phyloP scores from a whole-genome alignment of 345 rosid genomes.

The Mercurialis annua region DNA sequence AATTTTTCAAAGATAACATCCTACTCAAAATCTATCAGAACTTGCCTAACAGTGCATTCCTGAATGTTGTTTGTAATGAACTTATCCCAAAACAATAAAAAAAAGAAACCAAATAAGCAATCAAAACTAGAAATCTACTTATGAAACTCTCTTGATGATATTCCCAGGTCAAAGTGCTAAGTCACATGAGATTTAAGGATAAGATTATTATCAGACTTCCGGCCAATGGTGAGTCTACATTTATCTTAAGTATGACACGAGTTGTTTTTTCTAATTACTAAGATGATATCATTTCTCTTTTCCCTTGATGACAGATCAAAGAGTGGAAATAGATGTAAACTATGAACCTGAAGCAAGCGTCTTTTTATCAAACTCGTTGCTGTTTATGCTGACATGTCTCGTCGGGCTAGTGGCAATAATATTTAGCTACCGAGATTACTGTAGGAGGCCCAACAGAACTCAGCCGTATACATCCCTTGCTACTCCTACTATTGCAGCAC shows the following conservation, averaged over 20 bases:
- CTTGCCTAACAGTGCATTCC: background rate
- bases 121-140: background rate
- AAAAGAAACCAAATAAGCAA: no score
- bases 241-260: conserved; percentile 2
- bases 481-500: conserved; percentile 32
- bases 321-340: conserved; percentile 52
- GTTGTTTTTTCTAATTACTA: background rate
- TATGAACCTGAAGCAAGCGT: conserved; percentile 38
- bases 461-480: conserved; percentile 27
- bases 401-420: background rate
- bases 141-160: conserved; percentile 8
- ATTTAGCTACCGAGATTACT: conserved; percentile 17
- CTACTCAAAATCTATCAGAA: background rate
- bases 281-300: background rate
- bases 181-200: conserved; percentile 51
- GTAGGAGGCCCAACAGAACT: conserved; percentile 21
- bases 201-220: conserved; percentile 62
- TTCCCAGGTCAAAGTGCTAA: conserved; percentile 53
- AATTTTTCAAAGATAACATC: background rate
- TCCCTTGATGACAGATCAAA: conserved; percentile 52
- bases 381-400: conserved; percentile 22
- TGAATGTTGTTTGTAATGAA: background rate
- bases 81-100: background rate
- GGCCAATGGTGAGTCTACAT: conserved; percentile 54
- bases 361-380: conserved; percentile 21